phyloP scores from a whole-genome alignment of 2,329 filamentous ascomycete genomes.

The Scedosporium dehoogii region DNA sequence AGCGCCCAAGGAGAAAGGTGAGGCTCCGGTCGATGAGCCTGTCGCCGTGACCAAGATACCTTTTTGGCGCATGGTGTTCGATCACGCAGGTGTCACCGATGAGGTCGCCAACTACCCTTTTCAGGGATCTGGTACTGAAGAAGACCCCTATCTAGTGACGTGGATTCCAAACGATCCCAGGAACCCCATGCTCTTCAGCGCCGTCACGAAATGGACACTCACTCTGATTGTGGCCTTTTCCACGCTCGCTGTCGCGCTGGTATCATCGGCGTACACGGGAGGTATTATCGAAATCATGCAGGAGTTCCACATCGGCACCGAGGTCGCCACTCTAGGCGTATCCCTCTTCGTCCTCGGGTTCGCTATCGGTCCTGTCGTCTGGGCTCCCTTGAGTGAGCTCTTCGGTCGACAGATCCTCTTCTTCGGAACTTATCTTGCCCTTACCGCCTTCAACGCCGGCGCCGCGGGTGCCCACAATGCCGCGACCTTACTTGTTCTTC shows the following conservation, averaged over 20 bases:
- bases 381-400: constrained; percentile 50
- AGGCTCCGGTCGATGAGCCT: constrained; percentile 30
- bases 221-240: constrained; percentile 51
- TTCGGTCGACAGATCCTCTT: constrained; percentile 46
- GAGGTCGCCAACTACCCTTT: constrained; percentile 47
- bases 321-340: constrained; percentile 54
- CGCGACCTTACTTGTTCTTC: constrained; percentile 45
- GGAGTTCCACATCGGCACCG: constrained; percentile 46
- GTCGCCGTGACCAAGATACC: constrained; percentile 22
- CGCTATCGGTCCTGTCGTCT: constrained; percentile 46
- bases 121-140: constrained; percentile 50
- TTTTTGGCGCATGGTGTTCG: constrained; percentile 39
- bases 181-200: constrained; percentile 53
- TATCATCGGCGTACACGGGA: constrained; percentile 57
- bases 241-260: constrained; percentile 60
- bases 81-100: constrained; percentile 48
- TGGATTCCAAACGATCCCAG: constrained; percentile 59
- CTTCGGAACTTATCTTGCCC: constrained; percentile 33
- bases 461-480: constrained; percentile 40
- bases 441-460: constrained; percentile 36
- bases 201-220: constrained; percentile 53
- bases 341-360: constrained; percentile 59
- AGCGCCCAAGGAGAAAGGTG: not conserved
- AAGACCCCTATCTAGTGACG: constrained; percentile 58
- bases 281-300: constrained; percentile 51